phyloP scores from a whole-genome alignment of 2,329 filamentous ascomycete species.

The Drechslera avenae region DNA sequence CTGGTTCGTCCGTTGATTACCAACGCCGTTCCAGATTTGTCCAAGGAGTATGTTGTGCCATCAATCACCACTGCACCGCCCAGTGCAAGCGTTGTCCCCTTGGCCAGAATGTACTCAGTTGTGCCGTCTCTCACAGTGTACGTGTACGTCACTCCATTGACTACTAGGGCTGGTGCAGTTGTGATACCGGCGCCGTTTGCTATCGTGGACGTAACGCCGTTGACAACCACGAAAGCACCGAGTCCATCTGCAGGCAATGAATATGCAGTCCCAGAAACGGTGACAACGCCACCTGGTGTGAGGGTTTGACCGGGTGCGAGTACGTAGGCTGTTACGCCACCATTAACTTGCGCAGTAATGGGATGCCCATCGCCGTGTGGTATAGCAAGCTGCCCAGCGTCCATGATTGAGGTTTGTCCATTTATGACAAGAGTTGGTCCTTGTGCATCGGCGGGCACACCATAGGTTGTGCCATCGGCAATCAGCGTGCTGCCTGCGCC shows the following conservation, averaged over 20 bases:
- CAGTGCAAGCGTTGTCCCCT: slow-evolving; percentile 30
- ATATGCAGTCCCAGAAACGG: slow-evolving; percentile 36
- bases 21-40: slow-evolving; percentile 32
- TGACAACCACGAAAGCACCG: slow-evolving; percentile 34
- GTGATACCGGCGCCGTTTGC: slow-evolving; percentile 15
- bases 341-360: slow-evolving; percentile 22
- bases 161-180: slow-evolving; percentile 29
- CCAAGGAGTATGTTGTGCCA: slow-evolving; percentile 40
- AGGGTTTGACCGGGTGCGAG: slow-evolving; percentile 32
- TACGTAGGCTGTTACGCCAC: slow-evolving; percentile 34
- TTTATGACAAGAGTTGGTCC: slow-evolving; percentile 36
- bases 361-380: slow-evolving; percentile 23
- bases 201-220: slow-evolving; percentile 35
- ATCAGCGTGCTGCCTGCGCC: slow-evolving; percentile 32
- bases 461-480: slow-evolving; percentile 34
- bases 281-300: slow-evolving; percentile 33
- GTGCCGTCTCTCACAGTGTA: slow-evolving; percentile 32
- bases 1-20: slow-evolving; percentile 43
- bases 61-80: slow-evolving; percentile 31
- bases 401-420: slow-evolving; percentile 15
- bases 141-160: slow-evolving; percentile 36
- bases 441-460: slow-evolving; percentile 23
- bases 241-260: slow-evolving; percentile 32
- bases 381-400: slow-evolving; percentile 12
- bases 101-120: slow-evolving; percentile 26